Evolutionary conservation across 2,329 filamentous ascomycete species (phyloP).

Genomic region (Fusarium humuli): DNA sequence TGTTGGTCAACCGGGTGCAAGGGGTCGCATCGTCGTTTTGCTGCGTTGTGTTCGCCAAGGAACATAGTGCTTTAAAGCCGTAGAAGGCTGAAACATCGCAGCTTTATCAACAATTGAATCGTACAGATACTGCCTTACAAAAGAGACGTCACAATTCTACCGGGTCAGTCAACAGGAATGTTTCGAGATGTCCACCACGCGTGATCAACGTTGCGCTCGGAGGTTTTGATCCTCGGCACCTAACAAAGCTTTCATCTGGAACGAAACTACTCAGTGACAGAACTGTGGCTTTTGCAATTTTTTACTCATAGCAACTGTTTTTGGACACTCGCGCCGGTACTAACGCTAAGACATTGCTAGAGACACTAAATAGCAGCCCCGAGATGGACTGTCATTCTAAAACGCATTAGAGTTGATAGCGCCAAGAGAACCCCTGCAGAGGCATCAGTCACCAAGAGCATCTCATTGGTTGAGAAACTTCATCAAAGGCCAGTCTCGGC

Average conservation of each 20-base stretch:
- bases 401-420: not conserved
- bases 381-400: not conserved
- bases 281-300: not conserved
- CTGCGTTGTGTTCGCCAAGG: not conserved
- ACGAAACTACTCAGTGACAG: not conserved
- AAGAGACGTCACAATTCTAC: not conserved
- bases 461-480: not conserved
- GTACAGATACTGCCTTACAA: not conserved
- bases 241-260: not conserved
- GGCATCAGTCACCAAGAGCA: not conserved
- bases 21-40: not conserved
- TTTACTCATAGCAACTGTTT: not conserved
- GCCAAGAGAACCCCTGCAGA: not conserved
- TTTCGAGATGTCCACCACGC: not conserved
- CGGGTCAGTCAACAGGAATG: not conserved
- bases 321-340: not conserved
- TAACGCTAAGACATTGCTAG: no score
- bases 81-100: not conserved
- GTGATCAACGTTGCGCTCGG: not conserved
- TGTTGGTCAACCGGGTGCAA: not conserved
- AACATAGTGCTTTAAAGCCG: not conserved
- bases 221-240: not conserved
- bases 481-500: not conserved
- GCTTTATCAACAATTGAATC: not conserved
- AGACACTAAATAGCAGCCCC: not conserved